Base-by-base conservation (phyloP, 2,329 filamentous ascomycete genomes). In the Penicillium fuscoglaucum region DNA sequence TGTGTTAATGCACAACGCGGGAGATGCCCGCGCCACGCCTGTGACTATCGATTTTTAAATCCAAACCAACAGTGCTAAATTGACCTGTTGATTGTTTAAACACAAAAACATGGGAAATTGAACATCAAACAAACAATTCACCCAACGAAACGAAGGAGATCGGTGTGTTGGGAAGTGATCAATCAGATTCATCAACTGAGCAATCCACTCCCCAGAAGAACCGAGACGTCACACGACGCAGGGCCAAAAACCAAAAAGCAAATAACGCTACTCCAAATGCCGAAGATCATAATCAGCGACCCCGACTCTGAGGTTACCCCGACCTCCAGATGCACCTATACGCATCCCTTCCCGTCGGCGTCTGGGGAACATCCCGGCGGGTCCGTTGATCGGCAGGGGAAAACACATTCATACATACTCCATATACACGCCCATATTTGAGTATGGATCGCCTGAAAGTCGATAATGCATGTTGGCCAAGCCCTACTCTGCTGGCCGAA, bases 1-100 rank as follows among this genome's bases (percentile, higher is more conserved):
- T 55, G 35, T 28, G 7, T 45, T 15, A 53, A 53, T 57, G 55
- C 55, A 37, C 52, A 39, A 56, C 17, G 53, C 57, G 63, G 61
- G 57, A 62, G 59, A 33, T 35, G 46, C 29, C 43, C 15, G 8
- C 29, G 44, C 52, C 52, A 44, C 47, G 31, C 35, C 60, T 60
- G 48, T 6, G n/a, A 54, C 52, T 57, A 54, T 52, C 55, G 52
- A 60, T 56, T 59, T 17, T 19, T 35, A 49, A 44, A 21, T 56
- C 31, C 10, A 8, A 10, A 9, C 8, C 21, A 35, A 45, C 8
- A 10, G 48, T 35, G 26, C 43, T 41, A 28, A 35, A 28, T 13
- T 17, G 6, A 12, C 6, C 6, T 13, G 31, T 33, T 12, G 13
- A 33, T 6, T 33, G 5, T 15, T 3, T 6, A 33, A 33, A 33